Percentiles rank a stretch among this genome's conserved stretches.
Evolutionary conservation across 805 yeast species (phyloP).

Genomic region (Cyberlindnera veronae): DNA sequence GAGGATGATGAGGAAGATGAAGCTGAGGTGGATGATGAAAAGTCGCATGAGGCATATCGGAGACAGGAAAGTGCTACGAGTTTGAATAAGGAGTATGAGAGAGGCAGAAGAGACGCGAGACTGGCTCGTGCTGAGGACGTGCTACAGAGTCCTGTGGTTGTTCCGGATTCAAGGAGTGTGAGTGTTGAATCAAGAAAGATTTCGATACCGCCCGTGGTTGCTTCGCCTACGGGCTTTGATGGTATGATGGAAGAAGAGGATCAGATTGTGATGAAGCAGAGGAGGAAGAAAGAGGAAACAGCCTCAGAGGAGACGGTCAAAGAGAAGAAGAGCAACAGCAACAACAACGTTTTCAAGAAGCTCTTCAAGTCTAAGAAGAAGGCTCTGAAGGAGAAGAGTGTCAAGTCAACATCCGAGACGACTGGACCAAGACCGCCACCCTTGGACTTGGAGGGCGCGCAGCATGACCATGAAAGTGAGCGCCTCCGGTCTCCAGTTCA

Average conservation of each 20-base stretch:
- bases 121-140: not conserved
- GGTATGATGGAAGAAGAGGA: not conserved
- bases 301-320: not conserved
- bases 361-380: conserved; percentile 6
- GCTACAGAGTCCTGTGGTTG: too few species aligned
- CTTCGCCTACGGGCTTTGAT: too few species aligned
- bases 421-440: not conserved
- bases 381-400: conserved; percentile 1
- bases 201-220: too few species aligned
- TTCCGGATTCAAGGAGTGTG: too few species aligned
- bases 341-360: conserved; percentile 6
- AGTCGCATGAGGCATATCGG: not conserved
- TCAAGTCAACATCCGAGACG: not conserved
- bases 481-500: not conserved
- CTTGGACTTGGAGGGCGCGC: too few species aligned
- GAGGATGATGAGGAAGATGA: conserved; percentile 6
- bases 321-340: conserved; percentile 4
- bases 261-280: not conserved
- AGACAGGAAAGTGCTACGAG: not conserved
- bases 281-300: not conserved
- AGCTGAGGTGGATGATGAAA: not conserved
- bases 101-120: not conserved
- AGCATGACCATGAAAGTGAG: not conserved
- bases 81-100: not conserved
- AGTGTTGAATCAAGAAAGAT: too few species aligned